A percentile compares a stretch with the other conserved stretches of the same genome.
phyloP scores from a whole-genome alignment of 2,329 filamentous ascomycete species.

The Biscogniauxia mediterranea region DNA sequence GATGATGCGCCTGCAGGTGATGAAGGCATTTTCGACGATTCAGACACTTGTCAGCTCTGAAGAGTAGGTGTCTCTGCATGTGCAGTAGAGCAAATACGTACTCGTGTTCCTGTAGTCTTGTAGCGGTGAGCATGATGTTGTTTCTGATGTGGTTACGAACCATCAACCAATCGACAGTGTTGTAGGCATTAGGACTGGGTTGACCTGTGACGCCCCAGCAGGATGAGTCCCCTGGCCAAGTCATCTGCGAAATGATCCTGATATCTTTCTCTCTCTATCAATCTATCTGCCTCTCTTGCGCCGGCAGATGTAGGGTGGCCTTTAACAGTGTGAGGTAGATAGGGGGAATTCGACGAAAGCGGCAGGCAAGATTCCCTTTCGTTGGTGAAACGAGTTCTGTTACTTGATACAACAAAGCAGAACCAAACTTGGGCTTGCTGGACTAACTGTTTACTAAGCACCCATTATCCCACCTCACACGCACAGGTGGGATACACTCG shows the following conservation, averaged over 20 bases:
- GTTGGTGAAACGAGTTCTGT: not conserved
- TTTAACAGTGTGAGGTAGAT: not conserved
- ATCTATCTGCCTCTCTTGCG: no score
- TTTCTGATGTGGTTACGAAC: conserved; percentile 8
- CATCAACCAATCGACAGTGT: conserved; percentile 5
- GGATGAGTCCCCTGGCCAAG: not conserved
- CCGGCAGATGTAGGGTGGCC: not conserved
- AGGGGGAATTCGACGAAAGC: not conserved
- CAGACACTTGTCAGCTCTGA: conserved; percentile 9
- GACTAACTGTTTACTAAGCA: not conserved
- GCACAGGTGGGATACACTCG: not conserved
- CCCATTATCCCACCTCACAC: not conserved
- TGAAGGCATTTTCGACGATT: conserved; percentile 14
- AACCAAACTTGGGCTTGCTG: not conserved
- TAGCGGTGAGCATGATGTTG: conserved; percentile 18
- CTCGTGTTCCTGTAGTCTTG: conserved; percentile 11
- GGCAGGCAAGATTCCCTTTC: not conserved
- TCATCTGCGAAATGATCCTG: not conserved
- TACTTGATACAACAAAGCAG: not conserved
- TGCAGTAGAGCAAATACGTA: conserved; percentile 13
- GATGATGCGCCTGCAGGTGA: conserved; percentile 14
- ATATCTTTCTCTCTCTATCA: not conserved
- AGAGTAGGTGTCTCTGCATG: conserved; percentile 14
- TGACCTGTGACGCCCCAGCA: not conserved
- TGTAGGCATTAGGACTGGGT: not conserved